Percentiles rank a stretch among this genome's conserved stretches.
phyloP scores from a whole-genome alignment of 306 rosid genomes.

The Elaeagnus macrophylla region DNA sequence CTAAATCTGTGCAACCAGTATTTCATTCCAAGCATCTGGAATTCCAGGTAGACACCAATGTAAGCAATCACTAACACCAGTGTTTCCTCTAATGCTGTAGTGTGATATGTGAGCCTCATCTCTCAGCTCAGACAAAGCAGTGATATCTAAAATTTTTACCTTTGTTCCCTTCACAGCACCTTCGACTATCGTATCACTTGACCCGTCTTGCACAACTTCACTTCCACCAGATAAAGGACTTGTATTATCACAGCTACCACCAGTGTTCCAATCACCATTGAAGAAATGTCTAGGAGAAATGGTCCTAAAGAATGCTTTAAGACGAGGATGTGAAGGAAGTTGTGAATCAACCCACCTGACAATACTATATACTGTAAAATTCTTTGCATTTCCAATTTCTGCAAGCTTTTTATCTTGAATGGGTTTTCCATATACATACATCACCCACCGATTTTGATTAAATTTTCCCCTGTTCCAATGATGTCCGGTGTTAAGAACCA shows the following conservation, averaged over 20 bases:
- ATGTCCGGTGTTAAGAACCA: conserved; percentile 93
- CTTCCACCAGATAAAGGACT: conserved; percentile 57
- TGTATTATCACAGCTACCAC: conserved; percentile 72
- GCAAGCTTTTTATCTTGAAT: conserved; percentile 40
- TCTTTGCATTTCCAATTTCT: conserved; percentile 60
- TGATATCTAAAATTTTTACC: conserved; percentile 67
- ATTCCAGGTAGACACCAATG: conserved; percentile 94
- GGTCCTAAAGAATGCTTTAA: conserved; percentile 78
- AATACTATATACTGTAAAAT: conserved; percentile 52
- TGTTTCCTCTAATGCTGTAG: conserved; percentile 45
- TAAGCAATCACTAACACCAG: conserved; percentile 65
- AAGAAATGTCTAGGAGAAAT: conserved; percentile 78
- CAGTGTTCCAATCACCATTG: conserved; percentile 91
- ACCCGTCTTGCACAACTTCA: conserved; percentile 52
- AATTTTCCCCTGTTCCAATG: conserved; percentile 92
- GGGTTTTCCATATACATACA: conserved; percentile 62
- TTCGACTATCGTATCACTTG: conserved; percentile 47
- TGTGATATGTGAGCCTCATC: conserved; percentile 92
- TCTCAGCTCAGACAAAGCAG: conserved; percentile 72
- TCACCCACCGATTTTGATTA: conserved; percentile 68
- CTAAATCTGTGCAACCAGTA: conserved; percentile 73
- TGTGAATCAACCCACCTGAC: conserved; percentile 72
- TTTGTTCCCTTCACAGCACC: conserved; percentile 72
- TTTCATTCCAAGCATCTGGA: conserved; percentile 93
- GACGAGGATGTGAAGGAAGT: conserved; percentile 48